Conservation (phyloP, 2,329 filamentous ascomycete genomes). For the Exophiala viscosa region DNA sequence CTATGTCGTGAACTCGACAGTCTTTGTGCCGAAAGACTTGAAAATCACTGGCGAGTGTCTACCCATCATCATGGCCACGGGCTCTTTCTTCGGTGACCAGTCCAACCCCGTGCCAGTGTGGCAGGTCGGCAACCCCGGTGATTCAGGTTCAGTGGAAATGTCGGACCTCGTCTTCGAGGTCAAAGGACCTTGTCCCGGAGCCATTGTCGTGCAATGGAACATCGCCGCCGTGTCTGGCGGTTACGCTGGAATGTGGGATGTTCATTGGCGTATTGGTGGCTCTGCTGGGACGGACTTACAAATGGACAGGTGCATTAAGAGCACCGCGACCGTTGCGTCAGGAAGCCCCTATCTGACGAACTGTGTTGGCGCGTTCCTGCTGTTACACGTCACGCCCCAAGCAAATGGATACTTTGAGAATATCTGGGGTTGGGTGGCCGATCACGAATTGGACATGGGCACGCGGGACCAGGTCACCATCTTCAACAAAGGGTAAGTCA, state of each 20-base stretch:
- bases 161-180: conserved; percentile 36
- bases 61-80: conserved; percentile 35
- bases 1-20: conserved; percentile 66
- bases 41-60: conserved; percentile 58
- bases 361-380: conserved; percentile 42
- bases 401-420: conserved; percentile 43
- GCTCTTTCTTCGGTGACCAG: conserved; percentile 31
- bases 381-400: conserved; percentile 61
- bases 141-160: conserved; percentile 37
- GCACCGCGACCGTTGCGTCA: conserved; percentile 30
- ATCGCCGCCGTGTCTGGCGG: conserved; percentile 32
- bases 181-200: conserved; percentile 35
- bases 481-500: conserved; percentile 49
- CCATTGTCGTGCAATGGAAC: conserved; percentile 38
- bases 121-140: conserved; percentile 32
- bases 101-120: conserved; percentile 29
- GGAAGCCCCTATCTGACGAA: conserved; percentile 28
- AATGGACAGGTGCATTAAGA: conserved; percentile 32
- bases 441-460: conserved; percentile 33
- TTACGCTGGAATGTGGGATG: conserved; percentile 33
- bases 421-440: conserved; percentile 34
- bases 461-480: conserved; percentile 61
- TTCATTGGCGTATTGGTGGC: conserved; percentile 39
- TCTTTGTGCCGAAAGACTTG: conserved; percentile 60
- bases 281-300: conserved; percentile 35